Evolutionary conservation across 768 basidiomycete species (phyloP).

Genomic region (Nidularia pulvinata): DNA sequence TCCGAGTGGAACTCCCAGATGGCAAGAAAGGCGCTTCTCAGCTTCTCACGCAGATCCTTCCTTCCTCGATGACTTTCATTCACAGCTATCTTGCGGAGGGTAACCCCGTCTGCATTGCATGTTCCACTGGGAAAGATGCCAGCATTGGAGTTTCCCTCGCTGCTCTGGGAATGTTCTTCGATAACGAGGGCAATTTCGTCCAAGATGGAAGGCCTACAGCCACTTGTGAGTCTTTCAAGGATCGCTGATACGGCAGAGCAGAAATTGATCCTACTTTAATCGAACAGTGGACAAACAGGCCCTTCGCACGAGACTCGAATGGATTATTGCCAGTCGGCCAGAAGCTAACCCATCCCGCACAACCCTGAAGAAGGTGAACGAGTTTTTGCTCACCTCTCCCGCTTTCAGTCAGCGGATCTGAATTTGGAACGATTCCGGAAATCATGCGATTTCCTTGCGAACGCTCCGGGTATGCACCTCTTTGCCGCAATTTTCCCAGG

Average conservation of each 20-base stretch:
- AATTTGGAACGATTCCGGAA: not conserved
- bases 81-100: constrained; percentile 29
- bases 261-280: not conserved
- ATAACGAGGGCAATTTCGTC: constrained; percentile 40
- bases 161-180: constrained; percentile 59
- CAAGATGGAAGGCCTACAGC: no score
- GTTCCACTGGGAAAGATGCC: constrained; percentile 58
- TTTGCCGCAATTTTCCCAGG: not conserved
- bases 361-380: constrained; percentile 52
- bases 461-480: not conserved
- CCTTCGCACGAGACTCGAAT: constrained; percentile 78
- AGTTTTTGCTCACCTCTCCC: constrained; percentile 17
- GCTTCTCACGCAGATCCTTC: constrained; percentile 50
- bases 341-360: constrained; percentile 82
- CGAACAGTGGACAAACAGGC: constrained; percentile 41
- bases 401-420: not conserved
- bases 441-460: no score
- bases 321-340: constrained; percentile 79
- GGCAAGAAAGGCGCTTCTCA: constrained; percentile 56
- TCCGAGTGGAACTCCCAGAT: constrained; percentile 1
- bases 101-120: constrained; percentile 44
- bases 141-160: constrained; percentile 65
- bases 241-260: not conserved
- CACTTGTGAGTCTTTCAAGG: no score
- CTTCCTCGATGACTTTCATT: constrained; percentile 42